Base-by-base conservation (phyloP, 2,329 filamentous ascomycete genomes). In the Botrytis aclada region DNA sequence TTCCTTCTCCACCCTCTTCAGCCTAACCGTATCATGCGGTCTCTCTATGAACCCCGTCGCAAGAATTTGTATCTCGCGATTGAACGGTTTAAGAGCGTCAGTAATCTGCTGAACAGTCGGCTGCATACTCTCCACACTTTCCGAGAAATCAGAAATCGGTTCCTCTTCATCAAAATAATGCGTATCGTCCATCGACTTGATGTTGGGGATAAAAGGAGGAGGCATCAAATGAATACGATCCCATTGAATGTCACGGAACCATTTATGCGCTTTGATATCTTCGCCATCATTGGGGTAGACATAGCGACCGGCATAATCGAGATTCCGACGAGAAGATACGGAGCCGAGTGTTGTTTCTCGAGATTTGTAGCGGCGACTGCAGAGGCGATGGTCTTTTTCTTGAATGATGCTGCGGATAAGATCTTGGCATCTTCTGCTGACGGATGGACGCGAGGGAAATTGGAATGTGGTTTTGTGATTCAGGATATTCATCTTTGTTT, bases 81-180 rank as follows among this genome's bases (percentile, higher is more conserved):
- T 80, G 70, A 82, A 82, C 14, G 77, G 76, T 54, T 74, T 77
- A n/a, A 82, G 74, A 7, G 79, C 80, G 45, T 79, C 74, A 9
- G 77, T 58, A 67, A 81, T 78, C 51, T 81, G 80, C 56, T 77
- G 73, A 22, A 74, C 39, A 14, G 77, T 76, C 29, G 75, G 74
- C 32, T 75, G 56, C 18, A 73, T 64, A 12, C 34, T 66, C 8
- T 69, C 60, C 7, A 76, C 61, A 9, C 86, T 88, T 41, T 86
- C 85, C 3, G 87, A 85, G 85, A 86, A 85, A 77, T 92, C 90
- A 47, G 88, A 89, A 69, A 95, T 89, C 41, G 91, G 86, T 58
- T 93, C 89, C 76, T 94, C 93, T 73, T 94, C 91, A 73, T 97
- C 93, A 79, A 98, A 98, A 80, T 97, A 98, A 78, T 92, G 93